Conservation (phyloP, 2,329 filamentous ascomycete species). For the Diplodia corticola region DNA sequence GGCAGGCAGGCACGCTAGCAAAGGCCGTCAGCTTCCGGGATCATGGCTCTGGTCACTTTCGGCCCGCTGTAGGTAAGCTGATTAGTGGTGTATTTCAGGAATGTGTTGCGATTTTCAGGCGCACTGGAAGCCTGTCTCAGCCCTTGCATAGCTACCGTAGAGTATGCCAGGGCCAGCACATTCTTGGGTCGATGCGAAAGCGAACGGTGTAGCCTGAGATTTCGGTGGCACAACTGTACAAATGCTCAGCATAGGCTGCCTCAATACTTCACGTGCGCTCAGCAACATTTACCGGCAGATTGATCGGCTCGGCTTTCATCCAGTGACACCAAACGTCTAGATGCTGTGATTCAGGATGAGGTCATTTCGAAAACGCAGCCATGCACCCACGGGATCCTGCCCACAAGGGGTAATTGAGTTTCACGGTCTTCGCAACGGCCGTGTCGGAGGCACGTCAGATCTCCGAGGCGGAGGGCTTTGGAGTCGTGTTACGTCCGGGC, state of each 20-base stretch:
- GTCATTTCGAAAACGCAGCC: neutral
- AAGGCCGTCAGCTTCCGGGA: conserved; percentile 16
- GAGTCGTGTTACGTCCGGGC: conserved; percentile 3
- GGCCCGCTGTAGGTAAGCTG: conserved; percentile 19
- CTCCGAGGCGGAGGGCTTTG: neutral
- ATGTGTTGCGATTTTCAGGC: conserved; percentile 9
- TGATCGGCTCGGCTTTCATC: neutral
- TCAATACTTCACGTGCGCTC: neutral
- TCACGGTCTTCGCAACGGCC: neutral
- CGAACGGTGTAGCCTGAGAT: neutral
- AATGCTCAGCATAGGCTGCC: conserved; percentile 2
- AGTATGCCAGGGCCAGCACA: neutral
- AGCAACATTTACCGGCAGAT: conserved; percentile 6
- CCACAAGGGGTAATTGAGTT: conserved; percentile 2
- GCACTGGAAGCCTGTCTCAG: neutral
- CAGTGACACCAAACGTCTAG: neutral
- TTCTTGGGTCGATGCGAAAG: neutral
- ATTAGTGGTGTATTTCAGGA: conserved; percentile 10
- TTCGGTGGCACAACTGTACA: neutral
- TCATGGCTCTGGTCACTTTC: conserved; percentile 5
- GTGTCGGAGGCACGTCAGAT: conserved; percentile 2
- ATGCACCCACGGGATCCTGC: conserved; percentile 2
- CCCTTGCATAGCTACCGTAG: conserved; percentile 2
- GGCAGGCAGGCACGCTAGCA: conserved; percentile 11
- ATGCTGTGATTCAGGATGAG: neutral